Evolutionary conservation across 2,329 filamentous ascomycete genomes (phyloP), one percentile per base, ranked within the genome.

Genomic region (Paecilomyces sp.): DNA sequence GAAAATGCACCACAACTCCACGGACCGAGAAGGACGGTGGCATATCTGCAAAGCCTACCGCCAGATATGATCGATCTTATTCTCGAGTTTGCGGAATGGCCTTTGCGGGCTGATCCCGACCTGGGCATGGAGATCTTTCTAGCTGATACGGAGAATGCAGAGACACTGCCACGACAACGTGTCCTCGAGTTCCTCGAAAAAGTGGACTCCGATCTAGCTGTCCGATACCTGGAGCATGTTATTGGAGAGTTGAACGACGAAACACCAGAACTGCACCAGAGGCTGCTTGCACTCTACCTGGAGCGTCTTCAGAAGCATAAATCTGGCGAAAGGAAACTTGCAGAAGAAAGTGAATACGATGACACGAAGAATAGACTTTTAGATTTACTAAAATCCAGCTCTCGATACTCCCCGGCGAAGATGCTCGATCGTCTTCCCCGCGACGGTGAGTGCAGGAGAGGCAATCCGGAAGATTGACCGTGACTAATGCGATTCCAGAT

Each of bases 111-210:
- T 13, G 86, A 91, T 62, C 85, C 91, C 0, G 82, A 86, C 1
- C 77, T 91, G 47, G 92, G 89, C 3, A 95, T 99, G 89, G 91
- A 97, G 64, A 84, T 99, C 0, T 99, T 99, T 74, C 77, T 94
- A 0, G 91, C 90, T 1, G 94, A 99, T 71, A 94, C 91, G 0
- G 91, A 96, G 71, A 97, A 97, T 68, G 92, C 94, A 1, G 94
- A 97, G 78, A 91, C 87, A 0, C 76, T 99, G 11, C 92, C 93
- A 2, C 83, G 93, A 51, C 84, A 90, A 31, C 83, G 79, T 57
- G 90, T 99, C 0, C 80, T 93, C 2, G 78, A 82, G 1, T 97
- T 93, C 68, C 77, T 99, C 3, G 82, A 85, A 51, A 76, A 78
- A 0, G 85, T 96, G 34, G 87, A 95, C 67, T 70, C 80, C 9